Evolutionary conservation across 805 yeast species (phyloP).

Genomic region (Ogataea nitratoaversa): DNA sequence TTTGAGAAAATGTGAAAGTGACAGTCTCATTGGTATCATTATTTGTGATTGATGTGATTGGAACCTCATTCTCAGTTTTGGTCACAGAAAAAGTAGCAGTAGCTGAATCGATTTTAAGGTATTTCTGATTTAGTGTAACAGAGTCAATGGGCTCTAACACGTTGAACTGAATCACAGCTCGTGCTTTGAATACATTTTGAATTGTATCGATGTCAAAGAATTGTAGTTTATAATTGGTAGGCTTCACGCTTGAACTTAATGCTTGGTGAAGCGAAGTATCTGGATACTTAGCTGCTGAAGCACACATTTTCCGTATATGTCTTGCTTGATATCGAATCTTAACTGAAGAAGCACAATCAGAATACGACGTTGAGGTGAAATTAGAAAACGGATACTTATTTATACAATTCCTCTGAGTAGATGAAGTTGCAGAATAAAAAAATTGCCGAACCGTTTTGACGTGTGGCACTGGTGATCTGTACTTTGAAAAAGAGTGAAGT

Average conservation of each 20-base stretch:
- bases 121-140: slow-evolving; percentile 47
- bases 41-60: slow-evolving; percentile 13
- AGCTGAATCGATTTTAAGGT: slow-evolving; percentile 31
- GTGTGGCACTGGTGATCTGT: not conserved
- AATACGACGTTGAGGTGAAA: too few relatives aligned
- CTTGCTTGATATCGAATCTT: too few relatives aligned
- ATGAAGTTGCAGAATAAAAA: not conserved
- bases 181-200: slow-evolving; percentile 44
- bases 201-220: slow-evolving; percentile 53
- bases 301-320: slow-evolving; percentile 1
- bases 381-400: too few relatives aligned
- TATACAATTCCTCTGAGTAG: too few relatives aligned
- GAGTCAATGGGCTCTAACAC: slow-evolving; percentile 39
- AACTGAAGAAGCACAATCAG: too few relatives aligned
- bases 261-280: slow-evolving; percentile 46
- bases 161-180: slow-evolving; percentile 42
- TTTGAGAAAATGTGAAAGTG: slow-evolving; percentile 50
- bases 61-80: slow-evolving; percentile 26
- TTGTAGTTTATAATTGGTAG: slow-evolving; percentile 67
- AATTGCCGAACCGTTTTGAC: not conserved
- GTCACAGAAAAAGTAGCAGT: slow-evolving; percentile 17
- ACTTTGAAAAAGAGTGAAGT: too few relatives aligned
- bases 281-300: slow-evolving; percentile 13
- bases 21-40: slow-evolving; percentile 54
- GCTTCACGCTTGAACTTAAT: slow-evolving; percentile 49